Evolutionary conservation across 2,329 filamentous ascomycete genomes (phyloP), one percentile per base, ranked within the genome.

Genomic region (Parastagonospora avenae): DNA sequence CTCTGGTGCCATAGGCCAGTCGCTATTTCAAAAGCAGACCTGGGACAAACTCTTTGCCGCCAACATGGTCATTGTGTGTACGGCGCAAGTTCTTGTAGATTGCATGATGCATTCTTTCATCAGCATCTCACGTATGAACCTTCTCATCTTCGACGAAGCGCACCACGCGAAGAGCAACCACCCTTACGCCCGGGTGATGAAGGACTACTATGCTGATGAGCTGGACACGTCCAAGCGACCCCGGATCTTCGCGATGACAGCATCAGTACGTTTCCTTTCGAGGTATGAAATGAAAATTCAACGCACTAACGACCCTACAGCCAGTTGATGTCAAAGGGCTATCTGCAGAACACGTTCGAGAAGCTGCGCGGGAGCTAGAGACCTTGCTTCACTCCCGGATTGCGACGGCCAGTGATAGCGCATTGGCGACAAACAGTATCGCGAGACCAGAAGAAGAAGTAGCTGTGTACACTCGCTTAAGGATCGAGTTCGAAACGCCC

Each of bases 131-230:
- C 85, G 89, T 61, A 91, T 97, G 71, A 97, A 93, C 65, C 82
- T 99, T 1, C 79, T 99, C 32, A 86, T 97, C 52, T 96, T 99
- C 59, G 94, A 99, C 65, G 94, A 99, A 74, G 94, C 92, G 5
- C 94, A 99, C 65, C 94, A 97, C 67, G 86, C 93, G 0, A 99
- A 99, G 75, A 95, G 93, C 71, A 89, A 92, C 44, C 94, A 99
- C 65, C 83, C 91, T 0, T 99, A 96, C 67, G 91, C 93, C 15
- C 83, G 81, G 27, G 94, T 99, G 51, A 90, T 99, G 74, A 92
- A 90, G 63, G 89, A 96, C 51, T 92, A 90, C 61, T 97, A 97
- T 66, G 57, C 85, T 1, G 74, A 80, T 2, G 77, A 80, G 28
- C 60, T 70, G 1, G 74, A 79, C 1, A 56, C 70, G 0, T 62